Base-by-base conservation (phyloP, 495 filamentous ascomycete genomes). In the Penicillium ochrochloron region DNA sequence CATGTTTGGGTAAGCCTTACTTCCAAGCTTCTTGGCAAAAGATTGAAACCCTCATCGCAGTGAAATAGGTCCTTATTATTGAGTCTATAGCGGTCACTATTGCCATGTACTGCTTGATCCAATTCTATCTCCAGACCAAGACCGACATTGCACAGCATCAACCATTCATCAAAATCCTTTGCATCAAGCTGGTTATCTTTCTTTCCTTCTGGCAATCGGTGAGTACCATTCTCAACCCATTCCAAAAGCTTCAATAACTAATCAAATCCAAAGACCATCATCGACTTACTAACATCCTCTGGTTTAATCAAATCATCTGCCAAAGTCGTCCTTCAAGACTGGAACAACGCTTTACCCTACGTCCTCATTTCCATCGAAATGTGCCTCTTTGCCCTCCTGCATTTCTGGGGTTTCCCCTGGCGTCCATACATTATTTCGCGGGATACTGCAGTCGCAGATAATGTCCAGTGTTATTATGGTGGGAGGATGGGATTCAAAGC, bases 91-190 rank as follows among this genome's bases (percentile, higher is more conserved):
- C 90, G 7, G 93, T 97, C 29, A 84, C 89, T 6, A 86, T 97
- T 59, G 93, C 93, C 50, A 96, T 97, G 92, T 96, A 91, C 79
- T 92, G 89, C 71, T 70, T 97, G 57, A 90, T 97, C 65, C 91
- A 96, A 64, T 96, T 95, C 76, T 97, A 96, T 70, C 67, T 90
- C 44, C 91, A 96, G 69, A 71, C 90, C 21, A 84, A 81, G 59
- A 67, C 67, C 2, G 79, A 86, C 41, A 75, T 92, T 15, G 79
- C 79, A 5, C 76, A 83, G n/a, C 83, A 91, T 60, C 77, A 78
- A 31, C 87, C 89, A 0, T 89, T 91, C 66, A 73, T 92, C 21
- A 92, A 92, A 69, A 80, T 92, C 7, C 68, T 90, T 7, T 88
- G 88, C 67, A 92, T 92, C 71, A 92, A 92, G 70, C 83, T 92